phyloP scores from a whole-genome alignment of 768 basidiomycete species.

The Hydnum rufescens region DNA sequence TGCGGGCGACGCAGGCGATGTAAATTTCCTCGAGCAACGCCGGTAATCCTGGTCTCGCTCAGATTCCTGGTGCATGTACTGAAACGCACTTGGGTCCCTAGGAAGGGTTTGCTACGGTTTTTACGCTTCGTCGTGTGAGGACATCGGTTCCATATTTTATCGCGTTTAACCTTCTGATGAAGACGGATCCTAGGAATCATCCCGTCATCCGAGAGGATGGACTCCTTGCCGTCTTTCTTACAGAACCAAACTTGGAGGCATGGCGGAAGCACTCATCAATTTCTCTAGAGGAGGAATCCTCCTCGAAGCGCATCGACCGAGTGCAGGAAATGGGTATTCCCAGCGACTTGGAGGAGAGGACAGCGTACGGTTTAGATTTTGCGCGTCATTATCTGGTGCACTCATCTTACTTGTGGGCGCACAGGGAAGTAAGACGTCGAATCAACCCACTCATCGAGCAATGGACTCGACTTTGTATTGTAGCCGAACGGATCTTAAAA shows the following conservation, averaged over 20 bases:
- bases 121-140: slow-evolving; percentile 59
- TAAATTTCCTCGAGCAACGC: slow-evolving; percentile 78
- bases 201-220: slow-evolving; percentile 81
- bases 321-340: slow-evolving; percentile 87
- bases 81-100: slow-evolving; percentile 16
- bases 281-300: slow-evolving; percentile 74
- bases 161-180: slow-evolving; percentile 5
- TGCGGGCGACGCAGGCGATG: slow-evolving; percentile 39
- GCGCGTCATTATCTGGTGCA: slow-evolving; percentile 11
- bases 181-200: slow-evolving; percentile 42
- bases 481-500: slow-evolving; percentile 74
- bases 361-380: slow-evolving; percentile 28
- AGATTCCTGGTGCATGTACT: not conserved
- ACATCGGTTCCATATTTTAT: not conserved
- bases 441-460: slow-evolving; percentile 65
- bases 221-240: slow-evolving; percentile 58
- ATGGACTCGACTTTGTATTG: slow-evolving; percentile 77
- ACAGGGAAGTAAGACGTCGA: slow-evolving; percentile 54
- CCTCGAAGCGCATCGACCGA: slow-evolving; percentile 54
- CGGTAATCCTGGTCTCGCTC: slow-evolving; percentile 29
- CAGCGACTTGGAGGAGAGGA: slow-evolving; percentile 77
- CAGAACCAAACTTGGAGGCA: slow-evolving; percentile 62
- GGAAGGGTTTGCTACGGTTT: slow-evolving; percentile 63
- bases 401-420: not conserved
- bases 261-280: slow-evolving; percentile 66